Percentiles rank a stretch among this genome's conserved stretches.
Evolutionary conservation across 768 basidiomycete species (phyloP).

Genomic region (Phylloporus sp.): DNA sequence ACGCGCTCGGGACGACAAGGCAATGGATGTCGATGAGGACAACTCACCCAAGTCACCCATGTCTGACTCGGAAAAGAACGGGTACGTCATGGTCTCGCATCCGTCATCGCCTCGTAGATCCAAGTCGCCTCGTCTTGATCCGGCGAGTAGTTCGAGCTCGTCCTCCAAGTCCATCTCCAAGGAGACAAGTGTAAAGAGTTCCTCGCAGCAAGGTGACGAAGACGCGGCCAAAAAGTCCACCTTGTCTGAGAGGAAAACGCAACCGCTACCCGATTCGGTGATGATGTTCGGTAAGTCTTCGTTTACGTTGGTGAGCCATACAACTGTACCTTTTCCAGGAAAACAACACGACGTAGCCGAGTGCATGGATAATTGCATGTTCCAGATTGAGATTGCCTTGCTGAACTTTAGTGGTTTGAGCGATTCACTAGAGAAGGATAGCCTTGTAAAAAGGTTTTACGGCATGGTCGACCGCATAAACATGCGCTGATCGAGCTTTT

Average conservation of each 20-base stretch:
- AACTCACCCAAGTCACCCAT: constrained; percentile 28
- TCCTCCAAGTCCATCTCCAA: constrained; percentile 22
- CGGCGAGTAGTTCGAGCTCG: constrained; percentile 29
- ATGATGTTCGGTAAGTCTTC: constrained; percentile 83
- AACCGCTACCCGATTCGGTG: constrained; percentile 59
- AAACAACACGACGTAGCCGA: constrained; percentile 98
- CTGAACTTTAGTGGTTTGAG: constrained; percentile 58
- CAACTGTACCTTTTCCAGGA: constrained; percentile 42
- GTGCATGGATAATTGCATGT: constrained; percentile 99
- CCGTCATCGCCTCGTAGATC: constrained; percentile 34
- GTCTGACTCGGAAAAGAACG: constrained; percentile 39
- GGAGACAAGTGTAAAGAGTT: constrained; percentile 32
- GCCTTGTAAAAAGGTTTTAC: constrained; percentile 76
- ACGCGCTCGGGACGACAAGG: constrained; percentile 49
- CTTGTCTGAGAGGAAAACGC: constrained; percentile 51
- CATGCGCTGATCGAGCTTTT: constrained; percentile 5
- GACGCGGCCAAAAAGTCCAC: constrained; percentile 46
- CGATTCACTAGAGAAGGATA: constrained; percentile 55
- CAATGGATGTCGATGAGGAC: constrained; percentile 53
- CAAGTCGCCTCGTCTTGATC: constrained; percentile 32
- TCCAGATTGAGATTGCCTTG: constrained; percentile 93
- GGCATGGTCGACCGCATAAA: background rate
- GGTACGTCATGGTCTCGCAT: constrained; percentile 40
- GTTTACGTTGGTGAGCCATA: background rate
- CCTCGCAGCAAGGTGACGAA: constrained; percentile 17